Evolutionary conservation across 805 yeast species (phyloP), one percentile per base, ranked within the genome.

Genomic region (Cyberlindnera maritima): DNA sequence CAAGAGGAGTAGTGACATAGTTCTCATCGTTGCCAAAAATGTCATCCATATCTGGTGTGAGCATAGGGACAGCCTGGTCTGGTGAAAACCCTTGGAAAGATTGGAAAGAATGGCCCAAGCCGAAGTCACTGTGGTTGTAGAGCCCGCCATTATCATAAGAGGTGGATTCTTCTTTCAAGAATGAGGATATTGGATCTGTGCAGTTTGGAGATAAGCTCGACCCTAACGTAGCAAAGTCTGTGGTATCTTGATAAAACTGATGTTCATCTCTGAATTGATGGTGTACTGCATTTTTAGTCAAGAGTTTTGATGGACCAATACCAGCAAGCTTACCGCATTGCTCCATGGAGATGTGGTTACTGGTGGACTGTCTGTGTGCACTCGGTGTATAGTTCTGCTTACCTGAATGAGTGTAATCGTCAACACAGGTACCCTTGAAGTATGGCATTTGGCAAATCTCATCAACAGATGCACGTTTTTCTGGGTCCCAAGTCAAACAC

Each of bases 401-500:
- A 7, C 14, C 5, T n/a, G 36, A 15, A 11, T 25, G 31, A n/a
- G 23, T 18, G 28, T 43, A 37, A 18, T 49, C 55, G 36, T 62
- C 60, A 29, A 62, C 64, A 44, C 69, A 61, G 2, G 84, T 71
- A 15, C 71, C 70, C 41, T 65, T 64, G 63, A 86, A 86, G 61
- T 80, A 86, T 0, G 74, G 66, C 77, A 78, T 69, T 14, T 64
- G 42, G 49, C 80, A 68, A 26, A 86, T 54, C 9, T 64, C 64
- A 1, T 70, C 69, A 2, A 76, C 84, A 33, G 76, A 74, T 0
- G 79, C 75, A 54, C 95, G 72, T n/a, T 64, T 60, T n/a, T 65
- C 63, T 2, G 96, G 95, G 64, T 88, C 83, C 96, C 97, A 90
- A 42, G 74, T 68, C 29, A 90, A 69, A 56, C 91, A 85, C 4